Base-by-base conservation (phyloP, 164 flowering plant species). In the Liquidambar formosana region DNA sequence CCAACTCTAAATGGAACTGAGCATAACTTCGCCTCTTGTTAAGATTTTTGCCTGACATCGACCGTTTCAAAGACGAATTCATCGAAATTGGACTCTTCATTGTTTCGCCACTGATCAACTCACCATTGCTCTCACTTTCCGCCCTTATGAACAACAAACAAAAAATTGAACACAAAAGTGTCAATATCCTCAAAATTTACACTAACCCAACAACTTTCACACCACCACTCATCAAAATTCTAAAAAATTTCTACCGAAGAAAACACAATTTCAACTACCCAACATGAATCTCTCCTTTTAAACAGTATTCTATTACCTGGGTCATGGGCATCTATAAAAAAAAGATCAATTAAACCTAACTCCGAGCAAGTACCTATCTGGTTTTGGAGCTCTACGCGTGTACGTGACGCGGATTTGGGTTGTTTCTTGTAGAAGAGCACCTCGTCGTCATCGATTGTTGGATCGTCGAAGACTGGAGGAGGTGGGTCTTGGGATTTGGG, bases 1-100 rank as follows among this genome's bases (percentile, higher is more conserved):
- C 99, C 33, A 93, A 68, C 57, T 89, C 94, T 70, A 95, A 77
- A 83, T 91, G 85, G 38, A 87, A 75, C 81, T 91, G 96, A 3
- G 90, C 97, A 76, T 91, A 93, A 69, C 84, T 90, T n/a, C n/a
- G n/a, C n/a, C n/a, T n/a, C n/a, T n/a, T n/a, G n/a, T n/a, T n/a
- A n/a, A n/a, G n/a, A n/a, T 77, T 68, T 75, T 54, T 80, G 26
- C 76, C 71, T n/a, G 70, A 47, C 12, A 11, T 57, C 0, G 65
- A 33, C n/a, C n/a, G n/a, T 63, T 69, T 70, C 43, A 16, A 61
- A 51, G 44, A n/a, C 9, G 45, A 64, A n/a, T n/a, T n/a, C n/a
- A n/a, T n/a, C n/a, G n/a, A n/a, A n/a, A n/a, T n/a, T n/a, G n/a
- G n/a, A n/a, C 68, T 65, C 59, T 51, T 12, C 52, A 61, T 16